A percentile compares a stretch with the other conserved stretches of the same genome.
These are phyloP conservation scores for Phytophthora citricola DNA, from an alignment of 352 stramenopile species.

Conservation along the genomic window DNA sequence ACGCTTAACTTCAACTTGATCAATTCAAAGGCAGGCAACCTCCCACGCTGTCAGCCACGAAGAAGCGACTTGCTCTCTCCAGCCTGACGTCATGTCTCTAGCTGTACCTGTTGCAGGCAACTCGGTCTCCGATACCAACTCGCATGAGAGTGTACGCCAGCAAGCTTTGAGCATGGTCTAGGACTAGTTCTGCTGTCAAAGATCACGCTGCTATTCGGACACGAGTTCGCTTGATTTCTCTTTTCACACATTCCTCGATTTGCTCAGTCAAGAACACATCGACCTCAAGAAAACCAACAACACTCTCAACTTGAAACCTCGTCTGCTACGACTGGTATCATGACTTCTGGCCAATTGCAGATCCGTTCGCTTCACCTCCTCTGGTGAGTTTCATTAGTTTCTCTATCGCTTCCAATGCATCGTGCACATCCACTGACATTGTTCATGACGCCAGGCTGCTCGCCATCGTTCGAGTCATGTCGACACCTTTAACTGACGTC, in stretches of 20 bases:
- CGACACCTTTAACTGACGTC: not conserved
- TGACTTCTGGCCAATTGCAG: constrained; percentile 21
- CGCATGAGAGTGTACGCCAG: not conserved
- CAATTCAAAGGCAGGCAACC: no score
- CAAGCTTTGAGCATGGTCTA: not conserved
- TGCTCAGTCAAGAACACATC: constrained; percentile 17
- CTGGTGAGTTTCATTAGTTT: constrained; percentile 6
- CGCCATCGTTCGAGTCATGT: constrained; percentile 4
- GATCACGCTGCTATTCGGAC: no score
- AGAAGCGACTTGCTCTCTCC: constrained; percentile 6
- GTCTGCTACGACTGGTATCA: not conserved
- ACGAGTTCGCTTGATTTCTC: not conserved
- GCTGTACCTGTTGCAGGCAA: not conserved
- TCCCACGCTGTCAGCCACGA: not conserved
- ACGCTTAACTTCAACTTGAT: not conserved
- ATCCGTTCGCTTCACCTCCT: constrained; percentile 13
- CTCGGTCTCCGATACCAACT: no score
- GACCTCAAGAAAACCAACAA: constrained; percentile 2
- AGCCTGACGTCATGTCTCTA: not conserved
- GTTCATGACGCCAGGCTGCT: constrained; percentile 10
- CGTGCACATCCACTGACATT: not conserved
- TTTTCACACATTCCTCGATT: constrained; percentile 17
- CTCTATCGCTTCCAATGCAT: not conserved
- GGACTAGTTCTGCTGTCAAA: no score
- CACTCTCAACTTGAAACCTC: not conserved